Evolutionary conservation across 805 yeast species (phyloP), one percentile per base, ranked within the genome.

Genomic region (Candida pseudoglaebosa): DNA sequence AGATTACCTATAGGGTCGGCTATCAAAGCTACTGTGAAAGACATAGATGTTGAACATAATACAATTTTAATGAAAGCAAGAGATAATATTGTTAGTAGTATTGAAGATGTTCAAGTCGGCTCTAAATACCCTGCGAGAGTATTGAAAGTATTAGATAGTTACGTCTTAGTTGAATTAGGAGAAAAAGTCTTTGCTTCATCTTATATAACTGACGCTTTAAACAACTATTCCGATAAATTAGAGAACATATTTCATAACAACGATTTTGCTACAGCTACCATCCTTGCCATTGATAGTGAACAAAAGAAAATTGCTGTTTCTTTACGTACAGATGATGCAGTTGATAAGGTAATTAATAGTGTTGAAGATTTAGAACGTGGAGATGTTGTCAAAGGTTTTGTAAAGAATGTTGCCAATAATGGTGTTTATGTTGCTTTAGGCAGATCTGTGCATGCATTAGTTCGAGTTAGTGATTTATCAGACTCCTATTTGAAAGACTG

Each of bases 401-500:
- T 91, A 38, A 83, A 80, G 54, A 79, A 79, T 44, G 73, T 89
- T 34, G 76, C 84, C 10, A 81, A 83, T 48, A 75, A 79, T 41
- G 95, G 95, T 57, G 60, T 91, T 18, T 87, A 83, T 56, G 83
- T 91, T 36, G 72, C 84, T 15, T 65, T 91, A 47, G 88, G 93
- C 30, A 74, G 84, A 45, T 65, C 71, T 1, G 67, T 85, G 18
- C 77, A 77, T 49, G 97, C 90, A 1, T 78, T 91, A 52, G 93
- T 87, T 19, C 82, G 87, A 53, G 80, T 88, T 36, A 62, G 83
- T 31, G 90, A 90, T 56, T 67, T 91, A 20, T 85, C 95, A 8
- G 98, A 91, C 52, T 70, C 83, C 1, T 86, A 67, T 51, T 65
- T 88, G 54, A 84, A 82, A 52, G 95, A 91, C 42, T 91, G 98